phyloP scores from a whole-genome alignment of 2,329 filamentous ascomycete species.

The Stemphylium lycopersici region DNA sequence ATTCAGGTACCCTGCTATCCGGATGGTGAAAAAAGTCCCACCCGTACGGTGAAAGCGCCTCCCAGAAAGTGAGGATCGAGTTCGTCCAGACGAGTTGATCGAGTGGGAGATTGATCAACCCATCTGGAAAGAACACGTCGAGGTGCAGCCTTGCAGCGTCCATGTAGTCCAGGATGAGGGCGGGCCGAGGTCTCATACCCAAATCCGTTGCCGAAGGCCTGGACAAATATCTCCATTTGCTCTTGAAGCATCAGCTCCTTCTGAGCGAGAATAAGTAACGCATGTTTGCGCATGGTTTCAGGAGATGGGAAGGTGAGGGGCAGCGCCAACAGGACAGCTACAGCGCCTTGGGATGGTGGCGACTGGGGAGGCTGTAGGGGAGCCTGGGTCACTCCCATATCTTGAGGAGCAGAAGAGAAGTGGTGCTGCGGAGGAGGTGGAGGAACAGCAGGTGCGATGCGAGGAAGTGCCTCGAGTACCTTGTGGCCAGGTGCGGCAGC shows the following conservation, averaged over 20 bases:
- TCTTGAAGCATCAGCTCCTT: neutral
- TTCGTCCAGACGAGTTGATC: neutral
- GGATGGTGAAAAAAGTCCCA: neutral
- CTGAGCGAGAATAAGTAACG: neutral
- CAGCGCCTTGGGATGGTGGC: no score
- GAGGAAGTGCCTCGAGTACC: neutral
- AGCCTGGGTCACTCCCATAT: no score
- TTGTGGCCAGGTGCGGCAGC: neutral
- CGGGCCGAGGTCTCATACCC: neutral
- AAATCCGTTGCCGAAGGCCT: neutral
- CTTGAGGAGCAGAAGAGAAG: no score
- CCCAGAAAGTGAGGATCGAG: conserved; percentile 2
- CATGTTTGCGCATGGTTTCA: neutral
- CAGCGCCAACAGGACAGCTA: neutral
- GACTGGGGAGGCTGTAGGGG: no score
- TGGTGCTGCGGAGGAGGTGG: no score
- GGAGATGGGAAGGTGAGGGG: neutral
- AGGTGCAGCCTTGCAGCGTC: neutral
- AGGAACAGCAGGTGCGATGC: neutral
- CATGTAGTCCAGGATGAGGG: neutral
- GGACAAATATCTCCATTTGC: neutral
- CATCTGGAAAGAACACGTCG: neutral
- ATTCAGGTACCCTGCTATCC: neutral
- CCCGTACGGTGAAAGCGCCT: neutral
- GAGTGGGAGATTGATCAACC: neutral